phyloP scores from a whole-genome alignment of 768 basidiomycete species.

The Pilatotrama ljubarskyi region DNA sequence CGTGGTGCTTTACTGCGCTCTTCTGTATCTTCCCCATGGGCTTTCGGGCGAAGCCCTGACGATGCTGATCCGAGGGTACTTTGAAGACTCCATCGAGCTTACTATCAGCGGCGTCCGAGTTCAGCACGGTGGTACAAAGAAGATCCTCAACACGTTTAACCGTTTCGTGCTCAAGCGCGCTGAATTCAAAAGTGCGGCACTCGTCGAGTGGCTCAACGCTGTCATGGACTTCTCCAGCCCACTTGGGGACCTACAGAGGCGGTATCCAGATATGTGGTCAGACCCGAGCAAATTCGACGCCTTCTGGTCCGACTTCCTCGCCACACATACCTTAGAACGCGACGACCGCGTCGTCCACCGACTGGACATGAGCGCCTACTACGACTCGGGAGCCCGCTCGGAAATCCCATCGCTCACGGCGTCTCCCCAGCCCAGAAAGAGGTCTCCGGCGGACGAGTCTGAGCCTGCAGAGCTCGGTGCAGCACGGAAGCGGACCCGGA shows the following conservation, averaged over 20 bases:
- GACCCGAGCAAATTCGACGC: neutral
- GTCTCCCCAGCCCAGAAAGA: neutral
- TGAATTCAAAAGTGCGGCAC: neutral
- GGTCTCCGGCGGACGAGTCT: neutral
- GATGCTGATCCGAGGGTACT: too few relatives aligned
- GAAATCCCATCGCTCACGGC: neutral
- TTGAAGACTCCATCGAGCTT: neutral
- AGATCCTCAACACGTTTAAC: neutral
- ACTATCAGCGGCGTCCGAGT: too few relatives aligned
- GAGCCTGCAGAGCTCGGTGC: neutral
- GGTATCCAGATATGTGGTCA: neutral
- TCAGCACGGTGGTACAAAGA: neutral
- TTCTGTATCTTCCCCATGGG: constrained; percentile 2
- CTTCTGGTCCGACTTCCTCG: constrained; percentile 6
- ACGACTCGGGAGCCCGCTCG: neutral
- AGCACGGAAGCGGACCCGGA: too few relatives aligned
- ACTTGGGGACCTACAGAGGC: neutral
- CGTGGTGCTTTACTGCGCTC: constrained; percentile 9
- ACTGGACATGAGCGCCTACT: neutral
- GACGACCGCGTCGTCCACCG: constrained; percentile 1
- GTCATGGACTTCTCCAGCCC: neutral
- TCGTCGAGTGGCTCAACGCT: neutral
- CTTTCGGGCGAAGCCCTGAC: neutral
- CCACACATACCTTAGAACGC: neutral
- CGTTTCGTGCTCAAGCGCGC: neutral